A percentile compares a stretch with the other conserved stretches of the same genome.
These are phyloP conservation scores for Malassezia japonica DNA, from an alignment of 1,284 basidiomycete genomes.

Conservation along the genomic window DNA sequence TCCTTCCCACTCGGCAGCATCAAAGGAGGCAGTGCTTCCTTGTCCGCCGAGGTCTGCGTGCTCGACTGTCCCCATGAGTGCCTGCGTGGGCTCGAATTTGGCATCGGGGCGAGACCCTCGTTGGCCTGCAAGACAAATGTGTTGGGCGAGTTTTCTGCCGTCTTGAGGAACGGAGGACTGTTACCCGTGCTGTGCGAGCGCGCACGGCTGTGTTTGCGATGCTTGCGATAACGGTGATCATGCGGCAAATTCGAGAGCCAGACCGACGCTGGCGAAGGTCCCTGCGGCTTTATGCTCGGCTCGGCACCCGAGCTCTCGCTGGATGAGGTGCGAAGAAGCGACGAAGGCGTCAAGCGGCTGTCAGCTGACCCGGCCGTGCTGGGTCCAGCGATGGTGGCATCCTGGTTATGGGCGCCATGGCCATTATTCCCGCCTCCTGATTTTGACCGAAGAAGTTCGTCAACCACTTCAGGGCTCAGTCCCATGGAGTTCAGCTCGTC, in stretches of 20 bases:
- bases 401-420: too few species aligned
- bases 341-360: too few species aligned
- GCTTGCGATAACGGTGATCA: slow-evolving; percentile 6
- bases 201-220: neutral
- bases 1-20: neutral
- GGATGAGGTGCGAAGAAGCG: too few species aligned
- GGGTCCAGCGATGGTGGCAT: too few species aligned
- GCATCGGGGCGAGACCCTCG: neutral
- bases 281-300: neutral
- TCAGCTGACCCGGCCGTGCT: too few species aligned
- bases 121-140: slow-evolving; percentile 7
- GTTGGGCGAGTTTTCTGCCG: slow-evolving; percentile 6
- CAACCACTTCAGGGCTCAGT: slow-evolving; percentile 58
- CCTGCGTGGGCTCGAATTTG: slow-evolving; percentile 2
- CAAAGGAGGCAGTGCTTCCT: neutral
- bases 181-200: slow-evolving; percentile 2
- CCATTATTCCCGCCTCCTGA: too few species aligned
- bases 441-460: slow-evolving; percentile 47
- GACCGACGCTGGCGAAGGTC: slow-evolving; percentile 15
- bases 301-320: too few species aligned
- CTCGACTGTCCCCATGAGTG: neutral
- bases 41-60: neutral
- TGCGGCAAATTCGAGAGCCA: slow-evolving; percentile 20
- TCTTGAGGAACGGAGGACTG: neutral
- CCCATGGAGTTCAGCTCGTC: slow-evolving; percentile 70